These are phyloP conservation scores for Pythium aquatile DNA, from an alignment of 352 stramenopile species.

Conservation along the genomic window DNA sequence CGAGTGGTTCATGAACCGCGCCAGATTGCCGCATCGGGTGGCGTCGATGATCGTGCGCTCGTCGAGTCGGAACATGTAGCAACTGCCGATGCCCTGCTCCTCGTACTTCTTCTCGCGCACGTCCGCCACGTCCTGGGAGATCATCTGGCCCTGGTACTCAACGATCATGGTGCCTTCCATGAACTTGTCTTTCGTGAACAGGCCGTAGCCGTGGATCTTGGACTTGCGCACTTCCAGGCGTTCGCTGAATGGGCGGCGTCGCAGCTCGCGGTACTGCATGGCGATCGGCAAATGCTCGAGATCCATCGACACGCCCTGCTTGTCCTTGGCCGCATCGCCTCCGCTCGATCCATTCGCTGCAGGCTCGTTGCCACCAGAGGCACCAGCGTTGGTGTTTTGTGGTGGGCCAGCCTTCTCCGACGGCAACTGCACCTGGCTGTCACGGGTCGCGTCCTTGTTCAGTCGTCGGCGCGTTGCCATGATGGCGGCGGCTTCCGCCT, in stretches of 20 bases:
- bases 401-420: slow-evolving; percentile 22
- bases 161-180: slow-evolving; percentile 95
- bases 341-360: not conserved
- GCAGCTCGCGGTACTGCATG: slow-evolving; percentile 92
- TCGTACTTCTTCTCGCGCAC: slow-evolving; percentile 94
- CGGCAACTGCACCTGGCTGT: slow-evolving; percentile 30
- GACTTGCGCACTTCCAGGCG: slow-evolving; percentile 91
- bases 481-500: slow-evolving; percentile 28
- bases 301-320: slow-evolving; percentile 58
- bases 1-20: slow-evolving; percentile 97
- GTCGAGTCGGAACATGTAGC: slow-evolving; percentile 98
- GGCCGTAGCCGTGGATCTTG: slow-evolving; percentile 95
- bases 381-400: slow-evolving; percentile 3
- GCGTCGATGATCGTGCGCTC: slow-evolving; percentile 94
- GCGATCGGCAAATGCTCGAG: slow-evolving; percentile 79
- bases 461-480: slow-evolving; percentile 32
- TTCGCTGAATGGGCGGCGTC: slow-evolving; percentile 87
- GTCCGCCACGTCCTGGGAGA: slow-evolving; percentile 90
- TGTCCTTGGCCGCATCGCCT: slow-evolving; percentile 24
- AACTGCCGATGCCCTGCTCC: slow-evolving; percentile 90
- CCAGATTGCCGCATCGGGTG: slow-evolving; percentile 91
- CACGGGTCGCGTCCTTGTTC: slow-evolving; percentile 53
- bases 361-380: not conserved
- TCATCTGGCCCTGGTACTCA: slow-evolving; percentile 95
- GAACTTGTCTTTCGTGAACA: slow-evolving; percentile 94